These are phyloP conservation scores for Domatiomyces globalis DNA, from an alignment of 2,329 filamentous ascomycete genomes.

Conservation along the genomic window DNA sequence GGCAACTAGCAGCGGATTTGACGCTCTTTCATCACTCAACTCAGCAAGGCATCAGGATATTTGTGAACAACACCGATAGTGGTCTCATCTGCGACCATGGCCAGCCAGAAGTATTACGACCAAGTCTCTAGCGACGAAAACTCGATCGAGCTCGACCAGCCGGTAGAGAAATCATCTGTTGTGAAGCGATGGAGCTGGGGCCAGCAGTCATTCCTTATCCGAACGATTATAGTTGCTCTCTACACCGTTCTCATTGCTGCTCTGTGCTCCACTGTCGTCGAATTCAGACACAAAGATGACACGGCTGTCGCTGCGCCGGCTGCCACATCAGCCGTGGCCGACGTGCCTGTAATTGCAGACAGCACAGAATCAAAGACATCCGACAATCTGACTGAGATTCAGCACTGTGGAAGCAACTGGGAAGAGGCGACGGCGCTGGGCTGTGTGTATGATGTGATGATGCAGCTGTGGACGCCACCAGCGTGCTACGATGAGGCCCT, in stretches of 20 bases:
- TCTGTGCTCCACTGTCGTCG: neutral
- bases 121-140: constrained; percentile 6
- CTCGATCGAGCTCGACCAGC: constrained; percentile 1
- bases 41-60: neutral
- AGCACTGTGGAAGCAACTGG: constrained; percentile 12
- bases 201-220: constrained; percentile 1
- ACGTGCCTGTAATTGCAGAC: constrained; percentile 1
- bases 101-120: constrained; percentile 3
- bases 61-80: neutral
- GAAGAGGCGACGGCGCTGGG: constrained; percentile 14
- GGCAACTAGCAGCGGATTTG: neutral
- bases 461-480: constrained; percentile 16
- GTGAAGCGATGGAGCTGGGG: constrained; percentile 1
- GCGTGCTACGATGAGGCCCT: constrained; percentile 14
- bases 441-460: constrained; percentile 18
- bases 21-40: neutral
- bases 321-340: constrained; percentile 1
- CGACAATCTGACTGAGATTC: constrained; percentile 4
- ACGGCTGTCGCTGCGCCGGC: constrained; percentile 4
- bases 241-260: neutral
- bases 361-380: neutral
- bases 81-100: neutral
- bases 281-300: constrained; percentile 1
- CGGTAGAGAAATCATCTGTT: neutral
- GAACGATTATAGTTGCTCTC: neutral